Conservation (phyloP, 192 early-diverging fungal genomes). For the Backusella australiensis region DNA sequence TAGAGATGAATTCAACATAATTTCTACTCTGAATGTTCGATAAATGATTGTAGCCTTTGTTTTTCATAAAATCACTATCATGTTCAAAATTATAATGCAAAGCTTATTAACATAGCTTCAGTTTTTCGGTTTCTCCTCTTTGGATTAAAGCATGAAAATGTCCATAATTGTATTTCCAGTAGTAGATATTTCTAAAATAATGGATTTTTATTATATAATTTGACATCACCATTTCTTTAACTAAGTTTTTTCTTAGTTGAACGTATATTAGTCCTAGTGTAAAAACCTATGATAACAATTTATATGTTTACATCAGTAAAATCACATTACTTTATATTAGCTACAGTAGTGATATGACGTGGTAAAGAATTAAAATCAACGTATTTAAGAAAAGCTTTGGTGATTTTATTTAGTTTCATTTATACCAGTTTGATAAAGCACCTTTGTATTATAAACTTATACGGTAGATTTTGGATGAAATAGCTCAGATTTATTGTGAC, state of each 20-base stretch:
- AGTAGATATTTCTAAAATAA: neutral
- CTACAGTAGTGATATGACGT: neutral
- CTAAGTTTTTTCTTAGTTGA: neutral
- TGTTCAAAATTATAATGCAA: neutral
- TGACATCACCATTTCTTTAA: neutral
- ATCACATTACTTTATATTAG: neutral
- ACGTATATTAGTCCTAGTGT: neutral
- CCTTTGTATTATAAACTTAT: no score
- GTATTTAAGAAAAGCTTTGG: no score
- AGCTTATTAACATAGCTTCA: neutral
- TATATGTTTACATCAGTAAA: neutral
- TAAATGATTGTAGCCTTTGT: no score
- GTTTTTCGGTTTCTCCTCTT: neutral
- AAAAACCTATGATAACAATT: neutral
- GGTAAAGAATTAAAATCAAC: neutral
- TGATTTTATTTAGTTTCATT: no score
- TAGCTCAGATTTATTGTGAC: no score
- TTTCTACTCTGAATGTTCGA: neutral
- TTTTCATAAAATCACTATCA: neutral
- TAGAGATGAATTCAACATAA: neutral
- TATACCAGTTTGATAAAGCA: no score
- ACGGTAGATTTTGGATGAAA: no score
- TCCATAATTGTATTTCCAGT: neutral
- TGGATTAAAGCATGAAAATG: neutral
- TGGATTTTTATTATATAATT: neutral